Evolutionary conservation across 1,139 yeast genomes (phyloP).

Genomic region (Yamadazyma pseudoaaseri): DNA sequence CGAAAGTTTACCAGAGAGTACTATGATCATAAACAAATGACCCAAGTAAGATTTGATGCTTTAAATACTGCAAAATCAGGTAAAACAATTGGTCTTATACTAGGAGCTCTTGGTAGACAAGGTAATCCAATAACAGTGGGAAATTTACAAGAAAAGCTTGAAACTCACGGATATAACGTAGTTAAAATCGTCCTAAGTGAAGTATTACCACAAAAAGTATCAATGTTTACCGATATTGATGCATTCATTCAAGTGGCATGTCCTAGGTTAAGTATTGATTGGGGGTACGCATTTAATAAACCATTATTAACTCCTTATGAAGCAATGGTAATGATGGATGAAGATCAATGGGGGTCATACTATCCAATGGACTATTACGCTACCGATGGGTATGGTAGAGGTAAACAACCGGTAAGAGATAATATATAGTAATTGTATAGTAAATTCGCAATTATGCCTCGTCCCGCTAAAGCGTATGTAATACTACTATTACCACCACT

Average conservation of each 20-base stretch:
- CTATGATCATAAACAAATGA: conserved; percentile 84
- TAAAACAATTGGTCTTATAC: conserved; percentile 72
- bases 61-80: conserved; percentile 59
- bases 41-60: conserved; percentile 72
- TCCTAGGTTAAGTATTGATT: conserved; percentile 92
- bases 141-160: conserved; percentile 56
- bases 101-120: conserved; percentile 97
- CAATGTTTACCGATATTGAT: conserved; percentile 93
- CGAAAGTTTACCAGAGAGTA: conserved; percentile 85
- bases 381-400: conserved; percentile 91
- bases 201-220: conserved; percentile 87
- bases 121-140: conserved; percentile 81
- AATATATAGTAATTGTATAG: no score
- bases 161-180: conserved; percentile 58
- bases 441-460: no score
- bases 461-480: no score
- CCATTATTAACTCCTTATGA: conserved; percentile 96
- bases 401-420: conserved; percentile 52
- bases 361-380: conserved; percentile 98
- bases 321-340: conserved; percentile 83
- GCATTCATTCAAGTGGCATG: conserved; percentile 98
- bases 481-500: no score
- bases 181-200: conserved; percentile 87
- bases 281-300: conserved; percentile 97
- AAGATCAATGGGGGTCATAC: conserved; percentile 60